Base-by-base conservation (phyloP, 129 eudicot species). In the Centella asiatica region DNA sequence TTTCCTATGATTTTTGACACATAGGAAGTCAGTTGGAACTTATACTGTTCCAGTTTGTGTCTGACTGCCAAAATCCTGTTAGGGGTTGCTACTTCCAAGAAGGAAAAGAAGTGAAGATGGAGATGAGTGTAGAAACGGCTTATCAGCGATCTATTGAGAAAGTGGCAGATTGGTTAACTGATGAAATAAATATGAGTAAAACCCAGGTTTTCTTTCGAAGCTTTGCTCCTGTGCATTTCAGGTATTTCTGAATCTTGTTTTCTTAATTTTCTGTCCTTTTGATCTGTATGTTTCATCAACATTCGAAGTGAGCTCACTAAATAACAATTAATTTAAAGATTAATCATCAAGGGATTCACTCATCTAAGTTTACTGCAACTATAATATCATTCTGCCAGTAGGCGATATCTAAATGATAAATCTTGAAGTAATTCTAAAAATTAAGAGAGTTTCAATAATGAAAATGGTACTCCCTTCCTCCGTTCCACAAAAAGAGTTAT, bases 31-130 rank as follows among this genome's bases (percentile, higher is more conserved):
- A 31, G 18, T 56, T 4, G 3, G 20, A 33, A 23, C 44, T 34
- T 58, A 5, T 15, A 22, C 17, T 58, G 0, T 10, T 1, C 34
- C 20, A 29, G 14, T 25, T 44, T 26, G n/a, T 66, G 44, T 56
- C 44, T 64, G 47, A 46, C 57, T 69, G 57, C 53, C 37, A 6
- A 6, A 44, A 42, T 51, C 31, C 9, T 55, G 59, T 44, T 67
- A 90, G 98, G 78, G 98, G 98, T 3, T 86, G 90, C 61, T 90
- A 81, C 76, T 90, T 87, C 66, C 87, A 87, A 87, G 95, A 86
- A 81, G 80, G 90, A 2, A 57, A 51, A 22, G 83, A 75, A 23
- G 70, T 90, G 36, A 84, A 84, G 78, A 84, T 84, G 95, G 74
- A 81, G 67, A 84, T 87, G 98, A 90, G 80, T 22, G 74, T 84